Conservation (phyloP, 2,329 filamentous ascomycete species). For the Mollisia scopiformis region DNA sequence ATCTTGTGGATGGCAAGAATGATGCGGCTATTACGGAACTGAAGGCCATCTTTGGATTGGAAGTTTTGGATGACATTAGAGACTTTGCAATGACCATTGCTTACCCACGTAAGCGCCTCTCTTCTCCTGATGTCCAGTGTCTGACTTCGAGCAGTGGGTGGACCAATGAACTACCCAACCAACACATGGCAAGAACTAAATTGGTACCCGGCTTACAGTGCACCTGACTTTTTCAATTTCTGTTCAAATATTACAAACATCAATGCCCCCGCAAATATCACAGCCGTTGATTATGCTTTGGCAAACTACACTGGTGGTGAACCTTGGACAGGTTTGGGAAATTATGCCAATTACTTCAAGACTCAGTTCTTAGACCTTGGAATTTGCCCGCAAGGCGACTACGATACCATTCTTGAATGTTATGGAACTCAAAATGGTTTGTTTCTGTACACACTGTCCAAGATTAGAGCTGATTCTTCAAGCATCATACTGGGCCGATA, state of each 20-base stretch:
- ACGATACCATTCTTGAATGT: slow-evolving; percentile 45
- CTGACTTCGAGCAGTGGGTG: slow-evolving; percentile 38
- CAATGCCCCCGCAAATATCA: slow-evolving; percentile 45
- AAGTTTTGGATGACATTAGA: slow-evolving; percentile 44
- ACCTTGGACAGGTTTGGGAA: slow-evolving; percentile 53
- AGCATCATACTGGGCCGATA: slow-evolving; percentile 47
- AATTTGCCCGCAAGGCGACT: slow-evolving; percentile 43
- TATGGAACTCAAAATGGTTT: slow-evolving; percentile 42
- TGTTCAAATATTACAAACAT: slow-evolving; percentile 54
- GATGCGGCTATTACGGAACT: slow-evolving; percentile 46
- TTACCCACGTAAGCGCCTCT: slow-evolving; percentile 38
- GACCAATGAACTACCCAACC: slow-evolving; percentile 51
- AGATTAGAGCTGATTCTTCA: slow-evolving; percentile 29
- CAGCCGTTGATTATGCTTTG: slow-evolving; percentile 47
- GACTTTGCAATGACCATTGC: slow-evolving; percentile 53
- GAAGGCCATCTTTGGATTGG: slow-evolving; percentile 51
- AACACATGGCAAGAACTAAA: slow-evolving; percentile 58
- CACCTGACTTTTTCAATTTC: slow-evolving; percentile 54
- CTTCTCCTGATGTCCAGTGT: neutral
- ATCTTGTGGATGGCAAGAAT: slow-evolving; percentile 46
- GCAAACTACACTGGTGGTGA: slow-evolving; percentile 52
- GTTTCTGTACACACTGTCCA: too few relatives aligned
- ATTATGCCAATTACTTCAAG: slow-evolving; percentile 55
- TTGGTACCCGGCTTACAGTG: slow-evolving; percentile 46
- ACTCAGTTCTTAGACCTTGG: slow-evolving; percentile 43